phyloP scores from a whole-genome alignment of 345 rosid genomes.

The Chamaenerion angustifolium region DNA sequence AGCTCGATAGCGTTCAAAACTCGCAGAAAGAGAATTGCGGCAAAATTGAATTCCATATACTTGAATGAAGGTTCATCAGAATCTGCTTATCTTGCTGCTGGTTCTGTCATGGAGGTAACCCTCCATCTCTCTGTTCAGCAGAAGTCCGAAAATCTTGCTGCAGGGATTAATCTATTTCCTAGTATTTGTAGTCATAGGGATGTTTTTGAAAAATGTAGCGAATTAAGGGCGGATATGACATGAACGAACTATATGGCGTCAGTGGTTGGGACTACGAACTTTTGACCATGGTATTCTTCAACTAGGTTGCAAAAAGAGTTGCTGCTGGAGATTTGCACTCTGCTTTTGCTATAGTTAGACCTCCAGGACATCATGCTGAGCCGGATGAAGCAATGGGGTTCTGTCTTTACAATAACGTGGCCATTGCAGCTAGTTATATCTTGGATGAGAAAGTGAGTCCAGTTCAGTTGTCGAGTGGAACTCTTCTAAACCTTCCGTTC shows the following conservation, averaged over 20 bases:
- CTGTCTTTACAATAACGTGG: slow-evolving; percentile 91
- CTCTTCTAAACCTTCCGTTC: too few relatives aligned
- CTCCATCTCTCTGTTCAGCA: background rate
- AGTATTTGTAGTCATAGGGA: too few relatives aligned
- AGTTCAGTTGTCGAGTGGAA: background rate
- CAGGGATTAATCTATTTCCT: too few relatives aligned
- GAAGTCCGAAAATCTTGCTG: too few relatives aligned
- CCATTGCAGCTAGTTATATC: slow-evolving; percentile 61
- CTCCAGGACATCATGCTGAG: slow-evolving; percentile 99
- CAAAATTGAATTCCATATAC: slow-evolving; percentile 59
- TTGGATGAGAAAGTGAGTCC: slow-evolving; percentile 55
- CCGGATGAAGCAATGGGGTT: slow-evolving; percentile 77
- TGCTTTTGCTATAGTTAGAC: slow-evolving; percentile 86
- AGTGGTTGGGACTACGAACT: background rate
- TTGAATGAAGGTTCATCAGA: slow-evolving; percentile 75
- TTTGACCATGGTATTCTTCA: background rate
- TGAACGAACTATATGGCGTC: too few relatives aligned
- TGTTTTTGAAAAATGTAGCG: too few relatives aligned
- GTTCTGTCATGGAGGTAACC: slow-evolving; percentile 58
- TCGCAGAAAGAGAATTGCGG: slow-evolving; percentile 34
- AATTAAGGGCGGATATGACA: too few relatives aligned
- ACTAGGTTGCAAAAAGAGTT: slow-evolving; percentile 58
- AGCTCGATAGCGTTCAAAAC: slow-evolving; percentile 50
- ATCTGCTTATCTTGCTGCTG: slow-evolving; percentile 81
- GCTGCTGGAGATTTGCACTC: slow-evolving; percentile 71